Evolutionary conservation across 2,329 filamentous ascomycete species (phyloP).

Genomic region (Akanthomyces dipterigenus): DNA sequence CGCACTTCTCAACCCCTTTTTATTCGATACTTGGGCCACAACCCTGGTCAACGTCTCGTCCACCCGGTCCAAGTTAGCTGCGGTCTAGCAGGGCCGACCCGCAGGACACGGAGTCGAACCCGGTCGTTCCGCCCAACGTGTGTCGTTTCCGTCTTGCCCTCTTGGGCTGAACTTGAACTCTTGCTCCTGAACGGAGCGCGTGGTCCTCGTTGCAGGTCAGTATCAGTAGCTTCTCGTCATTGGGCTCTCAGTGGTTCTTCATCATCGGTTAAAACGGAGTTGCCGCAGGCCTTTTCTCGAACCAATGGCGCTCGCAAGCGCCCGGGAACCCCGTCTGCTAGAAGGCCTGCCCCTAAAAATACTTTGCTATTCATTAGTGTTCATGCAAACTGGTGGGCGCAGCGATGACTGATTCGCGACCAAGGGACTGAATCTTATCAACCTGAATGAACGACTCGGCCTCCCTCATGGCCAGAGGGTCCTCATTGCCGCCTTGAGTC

Average conservation of each 20-base stretch:
- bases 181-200: background rate
- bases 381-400: constrained; percentile 6
- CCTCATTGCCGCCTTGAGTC: background rate
- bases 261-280: too few relatives aligned
- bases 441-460: background rate
- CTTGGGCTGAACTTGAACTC: background rate
- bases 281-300: background rate
- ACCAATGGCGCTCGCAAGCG: background rate
- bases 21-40: background rate
- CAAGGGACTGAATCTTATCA: background rate
- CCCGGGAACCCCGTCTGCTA: background rate
- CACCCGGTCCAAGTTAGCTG: background rate
- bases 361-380: background rate
- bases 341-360: background rate
- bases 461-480: background rate
- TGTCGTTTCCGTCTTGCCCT: constrained; percentile 6
- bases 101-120: constrained; percentile 8
- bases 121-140: constrained; percentile 1
- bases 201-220: background rate
- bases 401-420: background rate
- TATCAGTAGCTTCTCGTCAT: background rate
- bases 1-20: background rate
- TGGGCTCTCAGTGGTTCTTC: too few relatives aligned
- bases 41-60: background rate
- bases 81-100: constrained; percentile 3